Base-by-base conservation (phyloP, 768 basidiomycete genomes). In the Kockovaella imperatae region DNA sequence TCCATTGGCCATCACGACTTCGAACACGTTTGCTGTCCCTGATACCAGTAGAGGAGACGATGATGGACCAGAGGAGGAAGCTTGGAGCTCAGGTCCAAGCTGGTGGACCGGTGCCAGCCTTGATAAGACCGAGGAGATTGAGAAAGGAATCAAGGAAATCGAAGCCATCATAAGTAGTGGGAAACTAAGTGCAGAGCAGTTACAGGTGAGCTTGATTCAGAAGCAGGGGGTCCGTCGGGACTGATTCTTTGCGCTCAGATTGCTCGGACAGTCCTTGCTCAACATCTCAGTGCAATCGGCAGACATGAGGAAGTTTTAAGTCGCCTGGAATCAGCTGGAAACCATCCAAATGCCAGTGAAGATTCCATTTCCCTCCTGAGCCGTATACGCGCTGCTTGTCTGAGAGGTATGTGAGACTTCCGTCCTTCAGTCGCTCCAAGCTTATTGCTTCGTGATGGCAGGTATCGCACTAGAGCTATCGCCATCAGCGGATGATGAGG, bases 231-330 rank as follows among this genome's bases (percentile, higher is more conserved):
- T 42, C 34, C n/a, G 20, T 18, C 53, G 5, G 30, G 47, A 13
- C 10, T 39, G 43, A 28, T 35, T 38, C 26, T 36, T 45, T 44
- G n/a, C n/a, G n/a, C n/a, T 41, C 24, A 89, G 86, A 81, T 81
- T 10, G 74, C 85, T 14, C 74, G 77, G 53, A 75, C 86, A 49
- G 77, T 79, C 0, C 73, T 86, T 41, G 86, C 86, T 2, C 87
- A 87, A 69, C 84, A 84, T 60, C 80, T 82, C 3, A 87, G 86
- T 68, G 86, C 87, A 0, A 69, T 87, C 5, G 80, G 82, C 23
- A 75, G 78, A 21, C 82, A 82, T 15, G 68, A 74, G 2, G 78
- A 80, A 47, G 87, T 85, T 49, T 72, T 91, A 13, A 29, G n/a
- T 52, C 40, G 47, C 56, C 30, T 53, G 54, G 52, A 38, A 39